Base-by-base conservation (phyloP, 257 asterid species). In the Salvia rosmarinus region DNA sequence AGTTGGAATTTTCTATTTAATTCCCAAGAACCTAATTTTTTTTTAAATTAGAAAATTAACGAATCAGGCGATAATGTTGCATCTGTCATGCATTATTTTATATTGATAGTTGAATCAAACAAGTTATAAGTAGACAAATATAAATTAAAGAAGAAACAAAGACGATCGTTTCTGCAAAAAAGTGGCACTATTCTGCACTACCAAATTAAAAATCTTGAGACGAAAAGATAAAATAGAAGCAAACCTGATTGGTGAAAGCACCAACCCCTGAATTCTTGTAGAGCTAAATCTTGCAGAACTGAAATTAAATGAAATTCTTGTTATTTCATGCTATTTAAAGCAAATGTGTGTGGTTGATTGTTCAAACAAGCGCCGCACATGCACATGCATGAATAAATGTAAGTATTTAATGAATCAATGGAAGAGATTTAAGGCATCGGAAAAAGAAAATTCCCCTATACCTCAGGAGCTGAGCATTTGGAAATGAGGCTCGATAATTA, bases 171-270 rank as follows among this genome's bases (percentile, higher is more conserved):
- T 9, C 58, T 51, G 55, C 14, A 57, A 40, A 57, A 40, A 46
- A 37, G 32, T 68, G 11, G 4, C 54, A 68, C 21, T 44, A 25
- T 56, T 40, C 44, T n/a, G 75, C 16, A 23, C 8, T 50, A 28
- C 42, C 4, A 57, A 62, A 51, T 56, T 58, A 17, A 21, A 35
- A 68, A 12, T 55, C 42, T 46, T 47, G 63, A 42, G 8, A 14
- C 16, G 46, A 28, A 66, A n/a, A 40, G 8, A 39, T 56, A 39
- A n/a, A 37, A 67, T 9, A 71, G 32, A 35, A 64, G 34, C 61
- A 63, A 64, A 79, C 75, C 83, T 73, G 68, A 64, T 63, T 69
- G 30, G 16, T 39, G 35, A 19, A 59, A 23, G 60, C 17, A 12
- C 64, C 20, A 42, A 43, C 47, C 52, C 73, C 57, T 9, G 58